These are phyloP conservation scores for Dicorynia guianensis DNA, from an alignment of 306 rosid species.

Conservation along the genomic window DNA sequence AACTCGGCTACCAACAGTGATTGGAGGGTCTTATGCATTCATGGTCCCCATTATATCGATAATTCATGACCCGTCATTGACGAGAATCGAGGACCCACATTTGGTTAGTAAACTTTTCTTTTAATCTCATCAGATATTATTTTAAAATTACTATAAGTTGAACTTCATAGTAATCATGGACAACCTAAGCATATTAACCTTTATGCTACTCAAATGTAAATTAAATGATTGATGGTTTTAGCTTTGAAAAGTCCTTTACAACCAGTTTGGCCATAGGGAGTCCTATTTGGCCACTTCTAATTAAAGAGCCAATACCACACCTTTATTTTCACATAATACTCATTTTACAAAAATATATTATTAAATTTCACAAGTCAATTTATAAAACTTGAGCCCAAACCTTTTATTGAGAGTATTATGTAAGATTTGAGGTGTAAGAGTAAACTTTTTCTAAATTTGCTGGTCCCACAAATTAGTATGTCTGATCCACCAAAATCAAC, in stretches of 20 bases:
- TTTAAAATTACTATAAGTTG: constrained; percentile 9
- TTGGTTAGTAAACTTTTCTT: constrained; percentile 57
- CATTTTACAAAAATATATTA: no score
- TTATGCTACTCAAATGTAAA: constrained; percentile 5
- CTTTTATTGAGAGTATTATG: no score
- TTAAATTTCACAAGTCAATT: no score
- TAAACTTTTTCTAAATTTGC: no score
- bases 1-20: constrained; percentile 93
- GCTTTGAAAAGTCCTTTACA: neutral
- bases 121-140: constrained; percentile 10
- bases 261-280: no score
- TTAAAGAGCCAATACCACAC: no score
- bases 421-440: no score
- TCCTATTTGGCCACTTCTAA: no score
- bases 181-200: neutral
- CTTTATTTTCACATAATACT: no score
- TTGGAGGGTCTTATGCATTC: constrained; percentile 96
- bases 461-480: no score
- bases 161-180: neutral
- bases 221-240: neutral
- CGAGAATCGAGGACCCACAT: constrained; percentile 70
- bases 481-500: no score
- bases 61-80: constrained; percentile 75
- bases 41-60: constrained; percentile 98
- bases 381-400: no score